A percentile compares a stretch with the other conserved stretches of the same genome.
phyloP scores from a whole-genome alignment of 1,284 basidiomycete genomes.

The Cystobasidium sp. region DNA sequence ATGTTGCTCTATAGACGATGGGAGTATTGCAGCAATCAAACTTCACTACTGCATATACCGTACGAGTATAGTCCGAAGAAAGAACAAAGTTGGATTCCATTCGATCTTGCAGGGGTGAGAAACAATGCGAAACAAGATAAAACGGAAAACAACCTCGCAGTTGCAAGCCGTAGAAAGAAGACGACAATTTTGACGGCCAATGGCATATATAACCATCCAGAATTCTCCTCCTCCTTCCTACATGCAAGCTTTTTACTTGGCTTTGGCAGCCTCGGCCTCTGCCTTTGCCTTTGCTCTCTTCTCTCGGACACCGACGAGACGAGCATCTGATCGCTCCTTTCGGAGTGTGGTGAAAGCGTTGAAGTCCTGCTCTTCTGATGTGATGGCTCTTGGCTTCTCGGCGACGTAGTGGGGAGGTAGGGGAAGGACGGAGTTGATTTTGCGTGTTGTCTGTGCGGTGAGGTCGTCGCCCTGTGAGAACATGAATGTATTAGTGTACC shows the following conservation, averaged over 20 bases:
- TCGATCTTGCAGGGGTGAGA: too few species aligned
- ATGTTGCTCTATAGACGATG: too few species aligned
- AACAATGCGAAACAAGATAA: too few species aligned
- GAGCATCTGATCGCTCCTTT: conserved; percentile 77
- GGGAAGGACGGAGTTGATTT: conserved; percentile 60
- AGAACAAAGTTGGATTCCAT: too few species aligned
- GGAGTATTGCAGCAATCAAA: too few species aligned
- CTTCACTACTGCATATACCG: too few species aligned
- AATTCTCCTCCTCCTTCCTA: not conserved
- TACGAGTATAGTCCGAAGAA: too few species aligned
- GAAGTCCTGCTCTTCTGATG: conserved; percentile 86
- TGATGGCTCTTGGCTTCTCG: conserved; percentile 93
- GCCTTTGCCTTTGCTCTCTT: conserved; percentile 71
- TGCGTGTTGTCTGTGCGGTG: conserved; percentile 75
- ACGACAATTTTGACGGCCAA: not conserved
- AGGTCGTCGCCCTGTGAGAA: conserved; percentile 76
- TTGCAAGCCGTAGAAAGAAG: not conserved
- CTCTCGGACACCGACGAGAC: conserved; percentile 87
- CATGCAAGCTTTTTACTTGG: conserved; percentile 17
- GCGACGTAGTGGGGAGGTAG: conserved; percentile 69
- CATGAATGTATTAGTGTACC: not conserved
- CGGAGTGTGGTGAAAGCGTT: conserved; percentile 89
- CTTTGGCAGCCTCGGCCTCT: conserved; percentile 55
- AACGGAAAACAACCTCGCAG: too few species aligned
- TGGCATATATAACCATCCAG: not conserved